phyloP scores from a whole-genome alignment of 352 stramenopile species.

The Lagenidium giganteum region DNA sequence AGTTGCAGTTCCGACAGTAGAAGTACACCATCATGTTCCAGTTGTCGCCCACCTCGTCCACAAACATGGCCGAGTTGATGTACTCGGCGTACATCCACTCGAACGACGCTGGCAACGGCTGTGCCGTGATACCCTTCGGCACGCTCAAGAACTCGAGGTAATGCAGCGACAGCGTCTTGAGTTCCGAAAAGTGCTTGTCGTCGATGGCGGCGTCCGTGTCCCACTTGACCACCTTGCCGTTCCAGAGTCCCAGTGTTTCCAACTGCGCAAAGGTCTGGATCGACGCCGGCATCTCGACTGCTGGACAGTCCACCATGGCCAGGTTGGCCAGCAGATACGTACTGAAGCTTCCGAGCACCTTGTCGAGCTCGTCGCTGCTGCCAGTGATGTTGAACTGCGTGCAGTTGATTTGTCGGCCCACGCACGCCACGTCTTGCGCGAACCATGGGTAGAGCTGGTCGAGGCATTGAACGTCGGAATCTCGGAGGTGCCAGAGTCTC shows the following conservation, averaged over 20 bases:
- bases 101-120: neutral
- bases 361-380: neutral
- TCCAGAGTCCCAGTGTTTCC: neutral
- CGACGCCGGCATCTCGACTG: neutral
- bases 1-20: neutral
- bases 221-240: constrained; percentile 1
- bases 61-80: neutral
- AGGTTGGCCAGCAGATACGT: neutral
- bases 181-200: no score
- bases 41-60: neutral
- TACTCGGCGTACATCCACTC: constrained; percentile 8
- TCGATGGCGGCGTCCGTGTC: neutral
- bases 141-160: neutral
- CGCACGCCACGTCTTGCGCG: no score
- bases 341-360: constrained; percentile 1
- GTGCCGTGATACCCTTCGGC: neutral
- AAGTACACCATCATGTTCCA: constrained; percentile 2
- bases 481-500: no score
- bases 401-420: no score
- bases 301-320: constrained; percentile 1
- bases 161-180: neutral
- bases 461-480: no score
- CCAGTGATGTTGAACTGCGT: no score
- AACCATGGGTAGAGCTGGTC: no score
- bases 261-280: constrained; percentile 1